Conservation (phyloP, 257 asterid species). For the Ligustrum vulgare region DNA sequence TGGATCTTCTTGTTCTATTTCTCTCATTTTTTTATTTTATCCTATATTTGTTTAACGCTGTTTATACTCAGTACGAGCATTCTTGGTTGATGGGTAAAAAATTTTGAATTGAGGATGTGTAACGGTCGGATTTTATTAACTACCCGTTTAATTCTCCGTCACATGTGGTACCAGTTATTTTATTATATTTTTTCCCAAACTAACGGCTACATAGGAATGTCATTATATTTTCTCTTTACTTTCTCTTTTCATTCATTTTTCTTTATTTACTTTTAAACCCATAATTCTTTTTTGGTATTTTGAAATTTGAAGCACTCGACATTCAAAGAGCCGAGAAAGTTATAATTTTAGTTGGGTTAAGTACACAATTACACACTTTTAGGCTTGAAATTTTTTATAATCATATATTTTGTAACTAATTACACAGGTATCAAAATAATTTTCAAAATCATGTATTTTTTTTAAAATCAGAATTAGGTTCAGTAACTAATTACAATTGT, state of each 20-base stretch:
- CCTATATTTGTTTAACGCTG: neutral
- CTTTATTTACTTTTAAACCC: neutral
- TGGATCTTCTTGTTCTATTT: slow-evolving; percentile 22
- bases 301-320: no score
- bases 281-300: no score
- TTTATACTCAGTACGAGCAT: neutral
- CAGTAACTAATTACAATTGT: no score
- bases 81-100: slow-evolving; percentile 1
- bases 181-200: neutral
- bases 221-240: neutral
- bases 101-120: slow-evolving; percentile 32
- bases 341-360: no score
- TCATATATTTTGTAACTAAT: no score
- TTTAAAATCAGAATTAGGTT: no score
- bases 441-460: no score
- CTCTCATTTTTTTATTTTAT: slow-evolving; percentile 23
- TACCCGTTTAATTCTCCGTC: slow-evolving; percentile 7
- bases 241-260: neutral
- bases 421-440: no score
- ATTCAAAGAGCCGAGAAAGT: no score
- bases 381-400: no score
- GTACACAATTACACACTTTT: no score
- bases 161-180: slow-evolving; percentile 29
- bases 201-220: neutral
- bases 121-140: slow-evolving; percentile 41